Evolutionary conservation across 208 protist species (phyloP), one percentile per base, ranked within the genome.

Genomic region (Leishmania amazonensis): DNA sequence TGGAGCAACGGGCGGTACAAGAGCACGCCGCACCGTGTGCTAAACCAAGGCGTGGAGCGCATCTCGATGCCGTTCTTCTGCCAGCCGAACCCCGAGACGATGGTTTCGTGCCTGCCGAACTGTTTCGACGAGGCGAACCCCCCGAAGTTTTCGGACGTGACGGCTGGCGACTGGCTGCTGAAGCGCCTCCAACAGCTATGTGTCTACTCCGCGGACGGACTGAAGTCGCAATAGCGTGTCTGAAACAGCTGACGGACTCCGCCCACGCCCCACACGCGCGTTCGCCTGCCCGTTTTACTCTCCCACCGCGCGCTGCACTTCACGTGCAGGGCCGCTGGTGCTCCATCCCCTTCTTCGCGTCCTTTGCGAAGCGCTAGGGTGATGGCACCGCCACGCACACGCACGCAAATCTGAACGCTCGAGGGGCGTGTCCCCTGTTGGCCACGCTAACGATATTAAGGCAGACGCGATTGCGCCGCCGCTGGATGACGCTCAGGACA

Each of bases 21-120:
- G 81, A 92, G 89, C 76, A 95, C 91, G 0, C 83, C 81, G 42
- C 94, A 97, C 85, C 90, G 92, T 51, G 94, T 96, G 40, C 57
- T 91, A 71, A 96, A 91, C 84, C 88, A 86, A 31, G 87, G 90
- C 38, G 86, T 93, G 49, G 90, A 94, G 3, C 87, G 94, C 82
- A 90, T 93, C 72, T 95, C 91, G 57, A 93, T 95, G 89, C 94
- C 94, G 24, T 97, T 95, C 71, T 96, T 97, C 79, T 93, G 84
- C 68, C 91, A 97, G 80, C 94, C 94, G 38, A 93, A 94, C 60
- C 92, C 92, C 3, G 85, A 93, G 42, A 91, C 89, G 21, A 42
- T 89, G 35, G 93, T 95, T 76, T 76, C 78, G 75, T 93, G 88
- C 86, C 88, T 94, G 86, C 86, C 85, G 38, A 84, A 93, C 88